A percentile compares a stretch with the other conserved stretches of the same genome.
phyloP scores from a whole-genome alignment of 1,284 basidiomycete genomes.

The Naganishia albida region DNA sequence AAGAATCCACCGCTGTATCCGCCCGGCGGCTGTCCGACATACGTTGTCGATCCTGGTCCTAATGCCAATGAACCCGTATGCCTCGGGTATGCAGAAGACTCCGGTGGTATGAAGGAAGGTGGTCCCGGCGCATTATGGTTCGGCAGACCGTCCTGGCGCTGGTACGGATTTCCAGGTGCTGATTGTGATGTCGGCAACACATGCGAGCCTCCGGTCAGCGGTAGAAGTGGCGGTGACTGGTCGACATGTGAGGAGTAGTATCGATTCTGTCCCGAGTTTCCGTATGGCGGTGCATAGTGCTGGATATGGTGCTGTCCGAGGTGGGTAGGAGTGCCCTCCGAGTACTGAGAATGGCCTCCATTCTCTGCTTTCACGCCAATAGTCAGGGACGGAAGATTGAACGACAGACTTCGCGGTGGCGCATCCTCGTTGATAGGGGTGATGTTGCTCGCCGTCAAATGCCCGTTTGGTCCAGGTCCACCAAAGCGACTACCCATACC shows the following conservation, averaged over 20 bases:
- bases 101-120: not conserved
- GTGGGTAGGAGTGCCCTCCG: not conserved
- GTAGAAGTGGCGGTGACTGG: slow-evolving; percentile 18
- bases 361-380: slow-evolving; percentile 15
- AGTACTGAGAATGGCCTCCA: slow-evolving; percentile 4
- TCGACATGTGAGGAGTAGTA: slow-evolving; percentile 18
- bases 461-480: not conserved
- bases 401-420: slow-evolving; percentile 13
- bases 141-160: slow-evolving; percentile 7
- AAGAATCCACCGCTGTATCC: not conserved
- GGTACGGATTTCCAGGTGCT: not conserved
- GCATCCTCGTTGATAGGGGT: slow-evolving; percentile 19
- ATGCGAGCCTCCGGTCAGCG: slow-evolving; percentile 1
- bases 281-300: slow-evolving; percentile 2
- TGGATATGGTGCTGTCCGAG: not conserved
- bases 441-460: not conserved
- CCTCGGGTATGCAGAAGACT: not conserved
- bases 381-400: slow-evolving; percentile 19
- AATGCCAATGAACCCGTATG: not conserved
- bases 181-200: not conserved
- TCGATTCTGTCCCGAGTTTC: not conserved
- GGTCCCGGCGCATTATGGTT: slow-evolving; percentile 3
- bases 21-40: not conserved
- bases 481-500: not conserved
- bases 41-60: not conserved